Evolutionary conservation across 345 rosid species (phyloP).

Genomic region (Cardamine occulta): DNA sequence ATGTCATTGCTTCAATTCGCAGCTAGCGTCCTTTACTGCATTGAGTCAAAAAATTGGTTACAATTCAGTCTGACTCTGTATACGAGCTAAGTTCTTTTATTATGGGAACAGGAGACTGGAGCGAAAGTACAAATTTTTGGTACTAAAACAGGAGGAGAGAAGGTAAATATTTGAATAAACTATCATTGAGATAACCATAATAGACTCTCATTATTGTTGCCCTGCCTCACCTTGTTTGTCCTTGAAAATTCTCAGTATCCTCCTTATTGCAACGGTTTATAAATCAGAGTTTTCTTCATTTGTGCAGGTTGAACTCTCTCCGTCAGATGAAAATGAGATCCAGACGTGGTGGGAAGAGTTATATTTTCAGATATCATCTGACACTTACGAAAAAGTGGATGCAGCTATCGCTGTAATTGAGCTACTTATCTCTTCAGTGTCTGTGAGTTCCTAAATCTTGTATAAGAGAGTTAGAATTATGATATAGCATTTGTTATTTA

Average conservation of each 20-base stretch:
- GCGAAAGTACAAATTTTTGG: slow-evolving; percentile 72
- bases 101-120: slow-evolving; percentile 76
- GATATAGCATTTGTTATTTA: background rate
- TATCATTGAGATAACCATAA: background rate
- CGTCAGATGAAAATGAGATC: slow-evolving; percentile 58
- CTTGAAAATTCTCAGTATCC: too few relatives aligned
- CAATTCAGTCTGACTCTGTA: background rate
- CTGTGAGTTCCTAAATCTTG: slow-evolving; percentile 60
- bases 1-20: slow-evolving; percentile 1
- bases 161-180: slow-evolving; percentile 50
- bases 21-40: too few relatives aligned
- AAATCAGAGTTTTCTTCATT: background rate
- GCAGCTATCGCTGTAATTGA: slow-evolving; percentile 82
- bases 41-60: too few relatives aligned
- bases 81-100: slow-evolving; percentile 9
- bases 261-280: too few relatives aligned
- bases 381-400: slow-evolving; percentile 88
- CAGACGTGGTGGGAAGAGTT: slow-evolving; percentile 63
- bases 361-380: slow-evolving; percentile 71
- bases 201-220: background rate
- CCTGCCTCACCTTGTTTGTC: too few relatives aligned
- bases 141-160: slow-evolving; percentile 64
- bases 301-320: slow-evolving; percentile 72
- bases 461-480: slow-evolving; percentile 24
- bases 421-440: slow-evolving; percentile 72